Conservation (phyloP, 306 rosid genomes). For the Casuarina cunninghamiana region DNA sequence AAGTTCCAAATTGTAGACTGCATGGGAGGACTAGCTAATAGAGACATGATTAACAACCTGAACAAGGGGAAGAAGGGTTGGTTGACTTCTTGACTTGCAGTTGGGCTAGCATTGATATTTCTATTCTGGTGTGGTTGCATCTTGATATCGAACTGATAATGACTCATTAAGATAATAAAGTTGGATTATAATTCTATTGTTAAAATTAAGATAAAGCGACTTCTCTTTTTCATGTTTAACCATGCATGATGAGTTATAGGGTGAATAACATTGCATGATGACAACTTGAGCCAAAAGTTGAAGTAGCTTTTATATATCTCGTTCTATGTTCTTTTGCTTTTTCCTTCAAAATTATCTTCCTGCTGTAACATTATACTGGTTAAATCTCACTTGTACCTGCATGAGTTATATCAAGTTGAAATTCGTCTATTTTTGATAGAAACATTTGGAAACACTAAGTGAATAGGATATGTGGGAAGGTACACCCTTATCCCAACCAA, state of each 20-base stretch:
- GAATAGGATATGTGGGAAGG: background rate
- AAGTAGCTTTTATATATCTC: background rate
- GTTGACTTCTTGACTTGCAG: background rate
- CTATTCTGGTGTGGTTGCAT: background rate
- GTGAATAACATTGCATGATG: background rate
- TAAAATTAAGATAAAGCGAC: background rate
- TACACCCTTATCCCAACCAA: background rate
- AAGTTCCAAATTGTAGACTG: conserved; percentile 10
- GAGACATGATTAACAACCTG: background rate
- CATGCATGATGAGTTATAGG: background rate
- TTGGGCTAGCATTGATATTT: background rate
- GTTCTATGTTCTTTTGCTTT: background rate
- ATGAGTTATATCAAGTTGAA: background rate
- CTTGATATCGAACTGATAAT: background rate
- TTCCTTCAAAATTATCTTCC: background rate
- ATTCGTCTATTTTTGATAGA: background rate
- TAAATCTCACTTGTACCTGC: background rate
- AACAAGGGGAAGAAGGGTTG: background rate
- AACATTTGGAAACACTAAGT: background rate
- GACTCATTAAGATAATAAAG: background rate
- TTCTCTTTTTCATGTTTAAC: background rate
- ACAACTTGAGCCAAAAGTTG: background rate
- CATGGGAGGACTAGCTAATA: conserved; percentile 10
- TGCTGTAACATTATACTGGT: background rate
- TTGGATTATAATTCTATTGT: background rate